A percentile compares a stretch with the other conserved stretches of the same genome.
These are phyloP conservation scores for Rhodotorula sphaerocarpa DNA, from an alignment of 768 basidiomycete genomes.

Conservation along the genomic window DNA sequence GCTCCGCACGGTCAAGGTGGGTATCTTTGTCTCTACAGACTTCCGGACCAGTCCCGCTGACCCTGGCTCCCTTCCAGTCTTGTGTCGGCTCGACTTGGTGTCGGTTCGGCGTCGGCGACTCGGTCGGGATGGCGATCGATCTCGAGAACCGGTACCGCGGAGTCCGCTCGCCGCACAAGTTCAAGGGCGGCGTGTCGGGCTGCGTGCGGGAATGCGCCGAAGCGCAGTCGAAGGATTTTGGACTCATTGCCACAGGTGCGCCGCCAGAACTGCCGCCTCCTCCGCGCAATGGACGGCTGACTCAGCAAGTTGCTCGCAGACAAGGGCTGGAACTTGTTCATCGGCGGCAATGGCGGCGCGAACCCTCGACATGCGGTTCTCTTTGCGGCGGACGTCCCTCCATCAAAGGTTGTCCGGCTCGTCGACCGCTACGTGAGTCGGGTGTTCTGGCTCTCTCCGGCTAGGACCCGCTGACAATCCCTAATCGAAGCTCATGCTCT, in stretches of 20 bases:
- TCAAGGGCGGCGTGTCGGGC: slow-evolving; percentile 68
- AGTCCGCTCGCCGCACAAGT: slow-evolving; percentile 56
- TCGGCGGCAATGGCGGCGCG: slow-evolving; percentile 64
- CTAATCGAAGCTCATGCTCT: slow-evolving; percentile 43
- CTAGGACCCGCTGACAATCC: no score
- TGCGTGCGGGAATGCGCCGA: slow-evolving; percentile 71
- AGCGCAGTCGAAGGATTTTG: slow-evolving; percentile 59
- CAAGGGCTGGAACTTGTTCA: slow-evolving; percentile 70
- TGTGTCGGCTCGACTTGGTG: slow-evolving; percentile 63
- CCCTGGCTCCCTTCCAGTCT: no score
- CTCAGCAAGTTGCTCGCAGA: slow-evolving; percentile 38
- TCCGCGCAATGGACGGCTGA: not conserved
- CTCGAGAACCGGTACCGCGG: slow-evolving; percentile 67
- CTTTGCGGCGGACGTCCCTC: slow-evolving; percentile 61
- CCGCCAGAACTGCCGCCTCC: no score
- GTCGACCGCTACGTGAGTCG: slow-evolving; percentile 53
- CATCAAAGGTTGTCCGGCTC: slow-evolving; percentile 55
- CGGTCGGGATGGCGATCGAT: slow-evolving; percentile 62
- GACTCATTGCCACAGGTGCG: slow-evolving; percentile 56
- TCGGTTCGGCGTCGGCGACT: slow-evolving; percentile 61
- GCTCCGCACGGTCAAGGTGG: slow-evolving; percentile 68
- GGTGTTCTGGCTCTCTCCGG: slow-evolving; percentile 46
- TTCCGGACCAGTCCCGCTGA: no score
- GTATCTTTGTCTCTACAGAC: no score
- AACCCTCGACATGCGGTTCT: slow-evolving; percentile 55